A percentile compares a stretch with the other conserved stretches of the same genome.
These are phyloP conservation scores for Mimosa pudica DNA, from an alignment of 306 rosid species.

Conservation along the genomic window DNA sequence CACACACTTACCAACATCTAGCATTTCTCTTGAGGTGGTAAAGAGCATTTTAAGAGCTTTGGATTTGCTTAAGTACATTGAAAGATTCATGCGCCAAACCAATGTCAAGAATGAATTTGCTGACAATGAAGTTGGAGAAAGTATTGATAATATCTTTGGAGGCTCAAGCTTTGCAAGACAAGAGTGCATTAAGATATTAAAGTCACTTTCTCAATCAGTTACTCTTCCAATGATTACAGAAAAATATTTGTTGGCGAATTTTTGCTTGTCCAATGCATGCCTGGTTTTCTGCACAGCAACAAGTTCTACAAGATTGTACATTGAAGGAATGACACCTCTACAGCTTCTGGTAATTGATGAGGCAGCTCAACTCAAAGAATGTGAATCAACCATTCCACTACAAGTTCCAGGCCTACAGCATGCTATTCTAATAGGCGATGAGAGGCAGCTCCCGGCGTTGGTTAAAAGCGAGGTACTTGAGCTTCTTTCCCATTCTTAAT, in stretches of 20 bases:
- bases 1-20: slow-evolving; percentile 54
- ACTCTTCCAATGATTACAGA: background rate
- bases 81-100: slow-evolving; percentile 23
- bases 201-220: slow-evolving; percentile 35
- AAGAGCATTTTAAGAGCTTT: slow-evolving; percentile 36
- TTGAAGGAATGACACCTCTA: slow-evolving; percentile 15
- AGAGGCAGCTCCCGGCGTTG: slow-evolving; percentile 57
- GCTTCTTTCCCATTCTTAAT: background rate
- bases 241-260: background rate
- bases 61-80: slow-evolving; percentile 32
- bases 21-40: slow-evolving; percentile 34
- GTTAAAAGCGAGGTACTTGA: slow-evolving; percentile 57
- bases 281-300: slow-evolving; percentile 61
- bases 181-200: slow-evolving; percentile 24
- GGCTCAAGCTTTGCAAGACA: slow-evolving; percentile 6
- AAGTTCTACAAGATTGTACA: slow-evolving; percentile 41
- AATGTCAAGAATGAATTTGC: slow-evolving; percentile 7
- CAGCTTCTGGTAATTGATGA: slow-evolving; percentile 57
- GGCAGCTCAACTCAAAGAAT: slow-evolving; percentile 63
- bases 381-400: slow-evolving; percentile 59
- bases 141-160: slow-evolving; percentile 5
- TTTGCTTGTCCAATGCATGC: slow-evolving; percentile 49
- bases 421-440: slow-evolving; percentile 57
- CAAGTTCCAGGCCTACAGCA: slow-evolving; percentile 45
- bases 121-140: background rate